phyloP scores from a whole-genome alignment of 1,139 yeast species.

The Tardiomyces digboiensis region DNA sequence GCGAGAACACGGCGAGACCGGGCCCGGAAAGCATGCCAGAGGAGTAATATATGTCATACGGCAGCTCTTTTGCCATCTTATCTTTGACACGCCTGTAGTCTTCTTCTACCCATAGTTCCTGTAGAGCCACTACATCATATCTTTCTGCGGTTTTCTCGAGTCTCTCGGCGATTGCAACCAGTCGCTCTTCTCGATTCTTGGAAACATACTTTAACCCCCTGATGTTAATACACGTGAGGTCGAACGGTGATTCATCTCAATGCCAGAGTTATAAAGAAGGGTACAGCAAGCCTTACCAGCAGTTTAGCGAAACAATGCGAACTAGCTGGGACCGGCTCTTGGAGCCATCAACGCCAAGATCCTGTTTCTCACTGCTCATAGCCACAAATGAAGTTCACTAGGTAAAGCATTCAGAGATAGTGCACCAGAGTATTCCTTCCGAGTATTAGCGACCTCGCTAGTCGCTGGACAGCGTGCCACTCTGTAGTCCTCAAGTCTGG shows the following conservation, averaged over 20 bases:
- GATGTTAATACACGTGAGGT: constrained; percentile 64
- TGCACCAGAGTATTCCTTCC: too few relatives aligned
- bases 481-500: too few relatives aligned
- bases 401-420: too few relatives aligned
- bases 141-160: constrained; percentile 39
- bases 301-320: constrained; percentile 14
- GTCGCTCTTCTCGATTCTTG: constrained; percentile 51
- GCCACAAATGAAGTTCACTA: too few relatives aligned
- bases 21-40: constrained; percentile 92
- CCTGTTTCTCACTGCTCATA: too few relatives aligned
- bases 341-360: too few relatives aligned
- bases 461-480: too few relatives aligned
- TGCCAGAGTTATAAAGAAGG: background rate
- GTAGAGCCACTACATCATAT: constrained; percentile 82
- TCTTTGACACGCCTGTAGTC: constrained; percentile 64
- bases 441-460: too few relatives aligned
- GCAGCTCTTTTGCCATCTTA: constrained; percentile 40
- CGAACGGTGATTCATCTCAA: too few relatives aligned
- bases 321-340: constrained; percentile 1
- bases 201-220: constrained; percentile 92
- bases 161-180: constrained; percentile 63
- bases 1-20: constrained; percentile 78
- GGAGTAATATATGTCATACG: constrained; percentile 59
- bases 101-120: constrained; percentile 84
- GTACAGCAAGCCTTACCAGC: constrained; percentile 12